phyloP scores from a whole-genome alignment of 83 land plant species.

The Thuja plicata region DNA sequence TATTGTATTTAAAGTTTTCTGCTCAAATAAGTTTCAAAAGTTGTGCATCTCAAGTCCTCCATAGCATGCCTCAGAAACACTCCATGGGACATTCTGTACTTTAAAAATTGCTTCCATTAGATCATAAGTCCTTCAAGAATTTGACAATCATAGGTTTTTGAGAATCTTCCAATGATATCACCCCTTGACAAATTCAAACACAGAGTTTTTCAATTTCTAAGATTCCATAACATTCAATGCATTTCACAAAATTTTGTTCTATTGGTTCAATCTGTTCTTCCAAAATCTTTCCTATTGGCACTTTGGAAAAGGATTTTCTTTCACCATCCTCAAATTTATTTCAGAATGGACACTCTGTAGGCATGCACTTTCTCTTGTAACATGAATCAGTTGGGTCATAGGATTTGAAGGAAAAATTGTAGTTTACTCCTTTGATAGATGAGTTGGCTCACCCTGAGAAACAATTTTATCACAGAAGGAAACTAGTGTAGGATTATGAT shows the following conservation, averaged over 20 bases:
- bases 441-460: conserved; percentile 73
- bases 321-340: conserved; percentile 21
- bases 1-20: background rate
- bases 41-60: background rate
- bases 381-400: conserved; percentile 43
- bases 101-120: conserved; percentile 49
- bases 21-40: background rate
- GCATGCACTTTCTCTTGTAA: conserved; percentile 81
- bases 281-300: conserved; percentile 4
- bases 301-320: background rate
- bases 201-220: conserved; percentile 70
- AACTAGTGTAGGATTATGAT: conserved; percentile 84
- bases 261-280: conserved; percentile 27
- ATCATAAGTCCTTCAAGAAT: conserved; percentile 44
- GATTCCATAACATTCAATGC: too few species aligned
- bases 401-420: conserved; percentile 31
- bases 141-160: conserved; percentile 34
- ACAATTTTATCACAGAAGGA: conserved; percentile 80
- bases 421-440: conserved; percentile 40
- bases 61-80: too few species aligned
- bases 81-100: background rate
- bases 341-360: conserved; percentile 91
- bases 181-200: conserved; percentile 45
- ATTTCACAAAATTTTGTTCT: conserved; percentile 42
- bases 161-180: conserved; percentile 22